phyloP scores from a whole-genome alignment of 2,329 filamentous ascomycete species.

The Beauveria caledonica region DNA sequence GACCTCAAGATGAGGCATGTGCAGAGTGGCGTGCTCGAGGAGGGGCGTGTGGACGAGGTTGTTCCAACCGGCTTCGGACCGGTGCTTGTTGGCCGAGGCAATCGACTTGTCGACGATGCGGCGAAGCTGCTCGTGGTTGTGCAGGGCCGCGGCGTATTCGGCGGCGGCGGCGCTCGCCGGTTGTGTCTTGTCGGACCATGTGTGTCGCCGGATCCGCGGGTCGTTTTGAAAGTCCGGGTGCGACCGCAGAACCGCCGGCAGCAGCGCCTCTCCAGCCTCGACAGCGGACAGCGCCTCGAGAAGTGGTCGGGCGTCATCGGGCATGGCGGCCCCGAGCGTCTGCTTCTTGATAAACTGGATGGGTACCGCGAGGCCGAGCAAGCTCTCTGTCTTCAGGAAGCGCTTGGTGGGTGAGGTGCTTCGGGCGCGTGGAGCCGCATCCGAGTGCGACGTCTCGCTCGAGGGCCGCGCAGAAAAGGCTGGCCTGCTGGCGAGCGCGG shows the following conservation, averaged over 20 bases:
- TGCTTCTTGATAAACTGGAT: not conserved
- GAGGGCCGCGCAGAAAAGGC: not conserved
- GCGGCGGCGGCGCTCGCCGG: not conserved
- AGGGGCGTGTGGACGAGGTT: not conserved
- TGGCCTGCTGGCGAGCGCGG: not conserved
- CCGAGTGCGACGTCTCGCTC: not conserved
- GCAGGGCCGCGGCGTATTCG: not conserved
- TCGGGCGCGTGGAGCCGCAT: not conserved
- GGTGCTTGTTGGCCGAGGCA: not conserved
- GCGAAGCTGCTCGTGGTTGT: not conserved
- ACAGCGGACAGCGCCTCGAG: not conserved
- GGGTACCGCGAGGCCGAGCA: not conserved
- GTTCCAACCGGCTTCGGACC: not conserved
- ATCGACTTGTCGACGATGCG: not conserved
- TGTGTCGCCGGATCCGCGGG: not conserved
- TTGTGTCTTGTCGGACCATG: not conserved
- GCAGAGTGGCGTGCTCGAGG: not conserved
- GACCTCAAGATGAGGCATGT: not conserved
- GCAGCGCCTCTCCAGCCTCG: not conserved
- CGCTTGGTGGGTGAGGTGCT: not conserved
- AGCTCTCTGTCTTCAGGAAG: not conserved
- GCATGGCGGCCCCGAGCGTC: not conserved
- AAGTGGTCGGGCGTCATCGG: not conserved
- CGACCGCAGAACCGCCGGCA: not conserved
- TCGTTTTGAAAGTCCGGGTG: not conserved